phyloP scores from a whole-genome alignment of 768 basidiomycete genomes.

The Amanita molliuscula region DNA sequence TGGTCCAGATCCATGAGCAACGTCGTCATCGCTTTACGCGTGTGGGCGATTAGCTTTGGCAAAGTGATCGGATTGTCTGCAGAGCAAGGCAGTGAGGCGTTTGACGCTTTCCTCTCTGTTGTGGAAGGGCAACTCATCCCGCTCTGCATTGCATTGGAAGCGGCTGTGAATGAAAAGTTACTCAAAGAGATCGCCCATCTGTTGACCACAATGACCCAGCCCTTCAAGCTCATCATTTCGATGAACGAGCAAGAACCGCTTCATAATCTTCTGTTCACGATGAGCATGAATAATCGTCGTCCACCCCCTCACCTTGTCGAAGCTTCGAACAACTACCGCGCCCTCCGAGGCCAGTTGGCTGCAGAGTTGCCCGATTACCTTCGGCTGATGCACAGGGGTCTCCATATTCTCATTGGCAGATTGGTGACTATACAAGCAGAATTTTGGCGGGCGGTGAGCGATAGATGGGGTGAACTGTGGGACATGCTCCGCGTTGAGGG shows the following conservation, averaged over 20 bases:
- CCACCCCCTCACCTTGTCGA: slow-evolving; percentile 59
- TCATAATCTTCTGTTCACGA: slow-evolving; percentile 60
- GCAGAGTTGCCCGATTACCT: slow-evolving; percentile 64
- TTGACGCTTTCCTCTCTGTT: slow-evolving; percentile 59
- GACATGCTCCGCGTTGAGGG: slow-evolving; percentile 68
- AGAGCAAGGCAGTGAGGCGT: slow-evolving; percentile 45
- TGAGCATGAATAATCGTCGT: slow-evolving; percentile 55
- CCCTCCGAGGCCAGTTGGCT: slow-evolving; percentile 61
- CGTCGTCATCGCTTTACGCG: slow-evolving; percentile 37
- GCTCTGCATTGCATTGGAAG: slow-evolving; percentile 42
- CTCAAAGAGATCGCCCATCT: slow-evolving; percentile 49
- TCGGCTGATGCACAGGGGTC: slow-evolving; percentile 45
- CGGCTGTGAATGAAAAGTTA: slow-evolving; percentile 39
- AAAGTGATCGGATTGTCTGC: slow-evolving; percentile 52
- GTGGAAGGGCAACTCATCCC: slow-evolving; percentile 43
- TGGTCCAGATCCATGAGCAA: slow-evolving; percentile 49
- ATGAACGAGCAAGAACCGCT: slow-evolving; percentile 69
- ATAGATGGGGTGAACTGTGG: slow-evolving; percentile 76
- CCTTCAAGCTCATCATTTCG: slow-evolving; percentile 54
- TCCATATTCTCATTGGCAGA: slow-evolving; percentile 38
- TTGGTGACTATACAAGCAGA: slow-evolving; percentile 46
- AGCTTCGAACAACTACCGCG: slow-evolving; percentile 69
- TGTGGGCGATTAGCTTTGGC: slow-evolving; percentile 60
- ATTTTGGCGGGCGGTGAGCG: slow-evolving; percentile 51
- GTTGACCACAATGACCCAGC: slow-evolving; percentile 48